Percentiles rank a stretch among this genome's conserved stretches.
Conservation (phyloP, 345 rosid genomes). For the Euclidium syriacum region DNA sequence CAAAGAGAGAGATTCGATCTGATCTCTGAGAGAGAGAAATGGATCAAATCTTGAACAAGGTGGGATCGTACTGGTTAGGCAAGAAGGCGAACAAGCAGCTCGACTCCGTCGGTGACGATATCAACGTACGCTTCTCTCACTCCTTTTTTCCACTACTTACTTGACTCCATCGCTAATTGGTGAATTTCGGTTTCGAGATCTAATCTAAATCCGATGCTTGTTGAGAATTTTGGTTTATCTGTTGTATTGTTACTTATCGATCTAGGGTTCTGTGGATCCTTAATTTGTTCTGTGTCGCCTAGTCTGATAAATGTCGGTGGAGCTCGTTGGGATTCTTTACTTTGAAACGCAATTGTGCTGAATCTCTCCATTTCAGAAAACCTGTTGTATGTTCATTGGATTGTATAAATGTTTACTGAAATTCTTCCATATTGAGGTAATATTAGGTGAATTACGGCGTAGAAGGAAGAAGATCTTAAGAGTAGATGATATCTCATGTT, state of each 20-base stretch:
- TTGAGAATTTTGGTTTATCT: neutral
- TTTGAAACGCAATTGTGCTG: neutral
- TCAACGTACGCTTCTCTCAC: slow-evolving; percentile 41
- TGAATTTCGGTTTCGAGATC: neutral
- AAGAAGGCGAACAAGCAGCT: slow-evolving; percentile 73
- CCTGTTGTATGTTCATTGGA: neutral
- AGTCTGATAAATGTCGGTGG: neutral
- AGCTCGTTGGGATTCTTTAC: slow-evolving; percentile 1
- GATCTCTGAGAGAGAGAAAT: slow-evolving; percentile 28
- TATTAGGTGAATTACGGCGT: neutral
- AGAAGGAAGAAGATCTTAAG: neutral
- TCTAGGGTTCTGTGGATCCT: neutral
- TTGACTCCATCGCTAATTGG: neutral
- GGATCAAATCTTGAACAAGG: slow-evolving; percentile 92
- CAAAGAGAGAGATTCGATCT: neutral
- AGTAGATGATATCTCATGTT: neutral
- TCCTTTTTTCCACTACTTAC: neutral
- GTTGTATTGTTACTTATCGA: neutral
- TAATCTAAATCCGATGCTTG: slow-evolving; percentile 10
- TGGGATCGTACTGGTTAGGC: slow-evolving; percentile 84
- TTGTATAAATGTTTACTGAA: neutral
- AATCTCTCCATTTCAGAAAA: neutral
- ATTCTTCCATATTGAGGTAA: neutral
- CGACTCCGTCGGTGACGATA: slow-evolving; percentile 83
- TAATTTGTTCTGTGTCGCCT: neutral